Percentiles rank a stretch among this genome's conserved stretches.
These are phyloP conservation scores for Dactylella cylindrospora DNA, from an alignment of 2,329 filamentous ascomycete genomes.

Conservation along the genomic window DNA sequence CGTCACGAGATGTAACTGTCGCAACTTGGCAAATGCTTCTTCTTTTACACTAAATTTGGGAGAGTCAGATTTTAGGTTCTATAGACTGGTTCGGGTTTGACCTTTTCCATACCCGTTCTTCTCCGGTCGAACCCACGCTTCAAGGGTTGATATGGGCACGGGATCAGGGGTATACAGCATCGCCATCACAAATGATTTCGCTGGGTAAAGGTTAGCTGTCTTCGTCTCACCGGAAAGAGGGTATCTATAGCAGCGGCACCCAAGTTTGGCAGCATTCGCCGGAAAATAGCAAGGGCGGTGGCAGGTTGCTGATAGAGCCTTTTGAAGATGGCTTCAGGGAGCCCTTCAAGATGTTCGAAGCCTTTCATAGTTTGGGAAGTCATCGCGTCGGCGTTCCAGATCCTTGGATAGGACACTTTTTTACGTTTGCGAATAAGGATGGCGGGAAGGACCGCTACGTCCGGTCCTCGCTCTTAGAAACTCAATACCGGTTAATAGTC, in stretches of 20 bases:
- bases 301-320: conserved; percentile 95
- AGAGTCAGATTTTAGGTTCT: conserved; percentile 53
- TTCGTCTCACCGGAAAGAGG: no score
- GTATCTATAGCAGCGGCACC: conserved; percentile 57
- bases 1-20: conserved; percentile 80
- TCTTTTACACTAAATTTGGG: conserved; percentile 68
- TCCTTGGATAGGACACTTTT: no score
- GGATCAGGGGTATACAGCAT: conserved; percentile 87
- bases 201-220: no score
- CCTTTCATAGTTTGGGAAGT: conserved; percentile 27
- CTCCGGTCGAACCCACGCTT: conserved; percentile 77
- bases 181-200: conserved; percentile 94
- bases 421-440: no score
- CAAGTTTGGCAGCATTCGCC: conserved; percentile 91
- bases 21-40: conserved; percentile 76
- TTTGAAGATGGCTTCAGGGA: conserved; percentile 84
- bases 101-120: conserved; percentile 58
- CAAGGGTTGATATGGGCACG: conserved; percentile 75
- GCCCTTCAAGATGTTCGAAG: conserved; percentile 86
- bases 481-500: no score
- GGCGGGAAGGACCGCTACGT: no score
- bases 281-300: conserved; percentile 90
- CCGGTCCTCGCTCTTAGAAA: no score
- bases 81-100: background rate
- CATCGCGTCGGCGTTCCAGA: no score